Conservation (phyloP, 805 yeast species). For the Gaillardinia entomophila region DNA sequence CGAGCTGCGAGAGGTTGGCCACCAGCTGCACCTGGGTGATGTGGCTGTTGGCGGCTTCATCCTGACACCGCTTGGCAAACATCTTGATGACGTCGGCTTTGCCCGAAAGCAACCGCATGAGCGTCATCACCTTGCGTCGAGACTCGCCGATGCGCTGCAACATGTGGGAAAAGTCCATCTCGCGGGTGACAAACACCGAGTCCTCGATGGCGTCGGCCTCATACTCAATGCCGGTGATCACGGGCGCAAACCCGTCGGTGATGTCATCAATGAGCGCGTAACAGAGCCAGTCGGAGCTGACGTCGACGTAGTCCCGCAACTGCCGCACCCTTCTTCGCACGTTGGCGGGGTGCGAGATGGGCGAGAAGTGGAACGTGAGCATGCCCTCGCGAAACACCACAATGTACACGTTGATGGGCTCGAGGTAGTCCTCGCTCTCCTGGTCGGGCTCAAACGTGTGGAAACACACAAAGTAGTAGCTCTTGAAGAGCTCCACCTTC, state of each 20-base stretch:
- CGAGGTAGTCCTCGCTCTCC: slow-evolving; percentile 25
- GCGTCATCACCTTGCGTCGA: slow-evolving; percentile 85
- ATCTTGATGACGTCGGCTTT: slow-evolving; percentile 94
- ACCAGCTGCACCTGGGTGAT: slow-evolving; percentile 5
- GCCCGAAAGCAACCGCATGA: slow-evolving; percentile 83
- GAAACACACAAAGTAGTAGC: slow-evolving; percentile 92
- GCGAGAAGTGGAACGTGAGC: slow-evolving; percentile 54
- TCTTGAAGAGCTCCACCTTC: slow-evolving; percentile 86
- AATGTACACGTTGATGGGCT: slow-evolving; percentile 57
- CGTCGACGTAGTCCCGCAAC: slow-evolving; percentile 70
- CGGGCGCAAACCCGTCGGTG: slow-evolving; percentile 81
- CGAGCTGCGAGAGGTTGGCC: neutral
- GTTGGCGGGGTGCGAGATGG: slow-evolving; percentile 56
- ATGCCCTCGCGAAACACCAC: slow-evolving; percentile 59
- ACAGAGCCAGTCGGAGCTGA: slow-evolving; percentile 77
- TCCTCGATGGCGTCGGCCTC: slow-evolving; percentile 83
- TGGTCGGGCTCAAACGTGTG: slow-evolving; percentile 87
- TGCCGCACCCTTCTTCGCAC: slow-evolving; percentile 81
- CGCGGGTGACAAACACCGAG: slow-evolving; percentile 76
- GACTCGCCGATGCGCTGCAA: slow-evolving; percentile 81
- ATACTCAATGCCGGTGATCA: slow-evolving; percentile 67
- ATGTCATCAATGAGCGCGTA: slow-evolving; percentile 80
- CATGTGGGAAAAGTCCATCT: slow-evolving; percentile 71
- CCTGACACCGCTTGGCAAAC: slow-evolving; percentile 94
- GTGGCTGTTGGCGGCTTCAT: slow-evolving; percentile 35